Evolutionary conservation across 1,284 basidiomycete species (phyloP), one percentile per base, ranked within the genome.

Genomic region (Neonothopanus nambi): DNA sequence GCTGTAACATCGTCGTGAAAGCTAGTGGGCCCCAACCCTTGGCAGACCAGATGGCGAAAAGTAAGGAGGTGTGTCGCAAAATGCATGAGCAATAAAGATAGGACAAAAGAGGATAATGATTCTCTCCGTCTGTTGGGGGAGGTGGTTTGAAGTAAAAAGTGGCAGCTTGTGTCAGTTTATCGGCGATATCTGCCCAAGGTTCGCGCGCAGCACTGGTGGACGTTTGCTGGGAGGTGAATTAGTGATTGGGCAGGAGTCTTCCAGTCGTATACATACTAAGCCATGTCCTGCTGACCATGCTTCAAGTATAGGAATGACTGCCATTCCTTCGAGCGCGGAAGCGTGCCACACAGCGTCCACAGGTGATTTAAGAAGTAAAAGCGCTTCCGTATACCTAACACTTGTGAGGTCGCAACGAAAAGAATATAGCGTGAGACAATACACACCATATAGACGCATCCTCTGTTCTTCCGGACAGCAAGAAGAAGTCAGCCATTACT

Each of bases 261-360:
- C 24, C 23, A 33, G 61, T 53, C 53, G 20, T 17, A 45, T 51
- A 78, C 86, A 57, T 60, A 89, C 90, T 57, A 87, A 70, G 56
- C 87, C 87, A 64, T 91, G 83, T 15, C 83, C 82, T 15, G 79
- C 77, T 20, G 89, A 81, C 92, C 93, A 95, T 2, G 85, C 84
- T 57, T 94, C 91, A 35, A 94, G 76, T n/a, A 95, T 74, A 6
- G 82, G 77, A 13, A 89, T 77, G 1, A 86, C 89, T 1, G 88
- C 89, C 57, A 93, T 70, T 2, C 92, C 91, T 71, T 98, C 95
- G 40, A 93, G 74, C 0, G 87, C 85, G 17, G 89, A 84, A 0
- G 90, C 94, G 66, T 95, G 87, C 95, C 95, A 98, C 18, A 89
- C 76, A 17, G 81, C 70, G 67, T 98, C 95, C 40, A 84, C 80